phyloP scores from a whole-genome alignment of 371 early-diverging fungal genomes.

The Mucor sp. region DNA sequence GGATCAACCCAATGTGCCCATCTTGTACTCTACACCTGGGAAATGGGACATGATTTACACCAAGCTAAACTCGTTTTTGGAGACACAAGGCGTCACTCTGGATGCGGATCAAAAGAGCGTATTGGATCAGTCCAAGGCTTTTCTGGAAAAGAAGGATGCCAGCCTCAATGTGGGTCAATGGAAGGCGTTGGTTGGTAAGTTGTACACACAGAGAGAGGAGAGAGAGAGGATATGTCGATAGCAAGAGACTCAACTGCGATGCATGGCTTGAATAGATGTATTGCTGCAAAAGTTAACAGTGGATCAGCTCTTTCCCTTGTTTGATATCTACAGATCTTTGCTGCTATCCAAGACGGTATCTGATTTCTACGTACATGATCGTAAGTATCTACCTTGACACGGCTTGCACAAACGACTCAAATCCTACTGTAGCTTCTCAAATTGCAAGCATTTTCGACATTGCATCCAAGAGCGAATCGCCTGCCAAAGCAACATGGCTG shows the following conservation, averaged over 20 bases:
- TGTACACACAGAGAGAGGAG: neutral
- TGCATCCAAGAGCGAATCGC: constrained; percentile 22
- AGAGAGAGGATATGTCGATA: neutral
- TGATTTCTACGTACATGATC: constrained; percentile 48
- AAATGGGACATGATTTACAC: constrained; percentile 61
- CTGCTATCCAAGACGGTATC: constrained; percentile 43
- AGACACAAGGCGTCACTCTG: constrained; percentile 27
- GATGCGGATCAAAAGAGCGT: constrained; percentile 23
- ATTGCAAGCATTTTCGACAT: constrained; percentile 31
- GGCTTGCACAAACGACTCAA: neutral
- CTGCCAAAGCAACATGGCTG: constrained; percentile 27
- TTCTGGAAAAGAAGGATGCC: constrained; percentile 20
- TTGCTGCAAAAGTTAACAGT: constrained; percentile 39
- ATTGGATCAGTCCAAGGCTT: constrained; percentile 25
- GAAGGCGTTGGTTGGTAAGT: constrained; percentile 42
- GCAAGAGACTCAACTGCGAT: neutral
- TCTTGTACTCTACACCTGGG: constrained; percentile 54
- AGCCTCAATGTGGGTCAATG: constrained; percentile 28
- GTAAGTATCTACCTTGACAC: constrained; percentile 18
- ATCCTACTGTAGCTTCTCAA: constrained; percentile 25
- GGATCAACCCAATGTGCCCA: constrained; percentile 49
- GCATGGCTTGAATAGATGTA: constrained; percentile 24
- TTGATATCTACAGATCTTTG: constrained; percentile 69
- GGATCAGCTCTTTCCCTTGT: constrained; percentile 62
- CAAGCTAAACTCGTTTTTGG: constrained; percentile 54